Conservation (phyloP, 129 eudicot species). For the Lactuca saligna region DNA sequence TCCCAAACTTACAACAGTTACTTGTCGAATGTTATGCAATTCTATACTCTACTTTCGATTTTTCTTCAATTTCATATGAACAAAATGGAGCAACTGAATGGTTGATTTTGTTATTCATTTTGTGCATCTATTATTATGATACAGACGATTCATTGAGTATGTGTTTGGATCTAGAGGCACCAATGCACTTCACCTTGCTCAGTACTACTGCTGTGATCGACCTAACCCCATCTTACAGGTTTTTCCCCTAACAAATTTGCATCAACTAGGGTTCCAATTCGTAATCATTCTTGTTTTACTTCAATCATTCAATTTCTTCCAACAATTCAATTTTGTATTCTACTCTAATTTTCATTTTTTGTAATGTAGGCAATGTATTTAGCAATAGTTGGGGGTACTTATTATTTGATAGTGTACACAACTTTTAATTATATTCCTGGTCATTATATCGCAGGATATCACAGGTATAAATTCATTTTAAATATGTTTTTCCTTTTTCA, state of each 20-base stretch:
- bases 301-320: too few relatives aligned
- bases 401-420: constrained; percentile 61
- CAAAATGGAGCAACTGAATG: not conserved
- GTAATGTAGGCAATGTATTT: constrained; percentile 59
- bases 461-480: constrained; percentile 51
- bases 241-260: constrained; percentile 21
- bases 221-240: constrained; percentile 95
- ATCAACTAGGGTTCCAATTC: not conserved
- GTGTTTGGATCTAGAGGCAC: constrained; percentile 69
- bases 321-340: not conserved
- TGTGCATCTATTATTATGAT: not conserved
- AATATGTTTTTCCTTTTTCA: constrained; percentile 6
- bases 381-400: constrained; percentile 69
- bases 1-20: not conserved
- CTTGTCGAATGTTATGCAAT: not conserved
- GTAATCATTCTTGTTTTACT: too few relatives aligned
- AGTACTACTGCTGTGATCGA: constrained; percentile 88
- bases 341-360: constrained; percentile 8
- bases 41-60: not conserved
- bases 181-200: constrained; percentile 57
- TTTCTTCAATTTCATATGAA: not conserved
- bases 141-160: constrained; percentile 63
- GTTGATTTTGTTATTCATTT: not conserved
- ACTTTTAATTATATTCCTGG: constrained; percentile 83
- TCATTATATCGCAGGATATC: constrained; percentile 69